Percentiles rank a stretch among this genome's conserved stretches.
Conservation (phyloP, 1,284 basidiomycete species). For the Trichosporon sp. region DNA sequence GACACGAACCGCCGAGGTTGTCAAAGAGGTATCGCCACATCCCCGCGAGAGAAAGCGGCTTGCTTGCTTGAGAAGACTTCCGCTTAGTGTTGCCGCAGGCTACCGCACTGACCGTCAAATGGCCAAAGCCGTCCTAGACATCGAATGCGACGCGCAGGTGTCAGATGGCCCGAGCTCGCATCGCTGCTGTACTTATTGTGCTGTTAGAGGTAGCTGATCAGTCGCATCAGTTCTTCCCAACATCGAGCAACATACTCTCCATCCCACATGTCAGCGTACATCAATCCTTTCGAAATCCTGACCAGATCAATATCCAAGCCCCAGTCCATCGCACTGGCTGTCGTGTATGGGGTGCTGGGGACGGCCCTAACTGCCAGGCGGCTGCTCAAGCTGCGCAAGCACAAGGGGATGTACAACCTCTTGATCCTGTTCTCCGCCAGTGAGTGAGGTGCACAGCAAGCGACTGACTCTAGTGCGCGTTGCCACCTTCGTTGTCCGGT, state of each 20-base stretch:
- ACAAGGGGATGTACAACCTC: background rate
- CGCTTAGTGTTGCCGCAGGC: background rate
- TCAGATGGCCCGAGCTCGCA: background rate
- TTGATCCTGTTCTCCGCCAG: background rate
- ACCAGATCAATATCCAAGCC: background rate
- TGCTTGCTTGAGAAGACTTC: no score
- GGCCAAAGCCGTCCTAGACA: background rate
- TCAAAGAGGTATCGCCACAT: no score
- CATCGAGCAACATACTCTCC: background rate
- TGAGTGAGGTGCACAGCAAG: background rate
- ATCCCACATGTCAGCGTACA: background rate
- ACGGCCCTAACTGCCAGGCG: background rate
- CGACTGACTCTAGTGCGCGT: slow-evolving; percentile 8
- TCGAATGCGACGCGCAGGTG: background rate
- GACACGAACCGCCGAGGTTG: no score
- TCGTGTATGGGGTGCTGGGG: background rate
- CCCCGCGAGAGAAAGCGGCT: no score
- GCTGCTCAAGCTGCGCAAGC: background rate
- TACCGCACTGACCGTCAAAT: background rate
- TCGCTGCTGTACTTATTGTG: background rate
- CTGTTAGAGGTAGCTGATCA: background rate
- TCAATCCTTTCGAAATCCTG: background rate
- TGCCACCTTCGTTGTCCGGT: slow-evolving; percentile 8
- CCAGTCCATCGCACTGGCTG: background rate
- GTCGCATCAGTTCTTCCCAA: background rate